These are phyloP conservation scores for Talaromyces sp. DNA, from an alignment of 2,329 filamentous ascomycete species.

Conservation along the genomic window DNA sequence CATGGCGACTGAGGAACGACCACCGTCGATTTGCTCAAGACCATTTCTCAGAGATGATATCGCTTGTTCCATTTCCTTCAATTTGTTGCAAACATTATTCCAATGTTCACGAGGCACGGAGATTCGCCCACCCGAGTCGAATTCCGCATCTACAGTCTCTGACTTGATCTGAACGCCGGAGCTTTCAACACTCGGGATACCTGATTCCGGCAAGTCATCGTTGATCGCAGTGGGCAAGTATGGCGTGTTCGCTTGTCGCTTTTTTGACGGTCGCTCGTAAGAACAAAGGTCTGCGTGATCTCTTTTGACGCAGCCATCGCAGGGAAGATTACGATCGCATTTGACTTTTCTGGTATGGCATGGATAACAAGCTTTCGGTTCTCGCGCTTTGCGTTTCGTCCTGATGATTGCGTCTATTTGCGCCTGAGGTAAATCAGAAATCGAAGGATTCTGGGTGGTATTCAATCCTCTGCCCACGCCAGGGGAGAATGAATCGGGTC, in stretches of 20 bases:
- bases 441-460: conserved; percentile 14
- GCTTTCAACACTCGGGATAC: conserved; percentile 3
- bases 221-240: background rate
- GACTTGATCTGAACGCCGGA: conserved; percentile 13
- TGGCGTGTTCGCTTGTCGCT: conserved; percentile 32
- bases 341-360: conserved; percentile 49
- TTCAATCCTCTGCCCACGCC: conserved; percentile 9
- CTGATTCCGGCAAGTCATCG: background rate
- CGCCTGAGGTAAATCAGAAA: conserved; percentile 34
- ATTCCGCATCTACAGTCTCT: conserved; percentile 18
- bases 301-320: conserved; percentile 48
- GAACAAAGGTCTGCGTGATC: conserved; percentile 49
- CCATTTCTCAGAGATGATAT: conserved; percentile 39
- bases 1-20: conserved; percentile 18
- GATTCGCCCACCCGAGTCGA: conserved; percentile 26
- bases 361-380: conserved; percentile 47
- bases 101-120: conserved; percentile 43
- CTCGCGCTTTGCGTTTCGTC: conserved; percentile 41
- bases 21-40: conserved; percentile 34
- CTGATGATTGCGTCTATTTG: conserved; percentile 39
- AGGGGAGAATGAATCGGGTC: conserved; percentile 16
- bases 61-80: conserved; percentile 44
- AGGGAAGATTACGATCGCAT: conserved; percentile 49
- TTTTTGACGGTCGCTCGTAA: conserved; percentile 48
- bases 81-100: conserved; percentile 41